phyloP scores from a whole-genome alignment of 768 basidiomycete species.

The Rhodotorula diobovata region DNA sequence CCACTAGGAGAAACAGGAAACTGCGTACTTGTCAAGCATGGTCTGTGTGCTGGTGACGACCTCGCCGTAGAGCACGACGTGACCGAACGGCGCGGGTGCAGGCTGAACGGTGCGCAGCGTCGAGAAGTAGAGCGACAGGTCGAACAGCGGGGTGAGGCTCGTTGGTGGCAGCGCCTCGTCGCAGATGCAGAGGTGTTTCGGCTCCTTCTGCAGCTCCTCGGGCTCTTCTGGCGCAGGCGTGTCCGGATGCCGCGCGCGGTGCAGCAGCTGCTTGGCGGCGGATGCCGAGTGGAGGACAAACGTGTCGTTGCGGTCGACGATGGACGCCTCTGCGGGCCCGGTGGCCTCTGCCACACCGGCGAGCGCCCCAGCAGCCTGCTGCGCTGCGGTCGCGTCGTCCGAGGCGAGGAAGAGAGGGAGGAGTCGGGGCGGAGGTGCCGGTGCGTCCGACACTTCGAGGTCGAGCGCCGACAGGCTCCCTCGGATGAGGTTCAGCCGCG shows the following conservation, averaged over 20 bases:
- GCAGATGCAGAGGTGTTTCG: slow-evolving; percentile 44
- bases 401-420: slow-evolving; percentile 34
- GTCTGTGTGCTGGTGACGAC: slow-evolving; percentile 91
- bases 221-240: slow-evolving; percentile 45
- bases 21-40: slow-evolving; percentile 85
- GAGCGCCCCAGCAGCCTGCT: neutral
- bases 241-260: slow-evolving; percentile 53
- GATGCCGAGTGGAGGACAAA: slow-evolving; percentile 21
- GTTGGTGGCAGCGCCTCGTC: slow-evolving; percentile 38
- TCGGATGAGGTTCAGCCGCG: slow-evolving; percentile 47
- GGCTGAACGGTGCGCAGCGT: slow-evolving; percentile 2
- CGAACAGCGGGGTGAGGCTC: slow-evolving; percentile 68
- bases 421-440: slow-evolving; percentile 38
- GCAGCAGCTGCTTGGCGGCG: slow-evolving; percentile 8
- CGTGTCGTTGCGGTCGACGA: slow-evolving; percentile 43
- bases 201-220: slow-evolving; percentile 39
- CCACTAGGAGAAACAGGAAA: slow-evolving; percentile 8
- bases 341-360: slow-evolving; percentile 3
- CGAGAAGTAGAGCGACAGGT: slow-evolving; percentile 59
- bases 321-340: slow-evolving; percentile 31
- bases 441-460: slow-evolving; percentile 52
- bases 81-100: slow-evolving; percentile 12
- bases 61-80: slow-evolving; percentile 68
- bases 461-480: slow-evolving; percentile 49
- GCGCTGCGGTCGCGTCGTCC: slow-evolving; percentile 4